These are phyloP conservation scores for Hyphopichia homilentoma DNA, from an alignment of 805 yeast genomes.

Conservation along the genomic window DNA sequence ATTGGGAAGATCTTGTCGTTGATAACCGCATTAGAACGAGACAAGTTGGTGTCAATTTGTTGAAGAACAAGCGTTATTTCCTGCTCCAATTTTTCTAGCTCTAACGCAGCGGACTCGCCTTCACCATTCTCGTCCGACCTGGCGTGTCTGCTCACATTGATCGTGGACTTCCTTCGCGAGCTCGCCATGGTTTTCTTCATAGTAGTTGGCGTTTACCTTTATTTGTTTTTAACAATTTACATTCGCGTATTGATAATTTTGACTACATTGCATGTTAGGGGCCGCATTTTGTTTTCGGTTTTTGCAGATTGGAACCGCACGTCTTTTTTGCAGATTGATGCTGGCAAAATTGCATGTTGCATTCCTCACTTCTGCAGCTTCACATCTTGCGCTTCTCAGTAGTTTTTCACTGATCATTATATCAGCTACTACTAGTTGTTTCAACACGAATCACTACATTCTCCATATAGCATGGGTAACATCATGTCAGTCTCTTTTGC, in stretches of 20 bases:
- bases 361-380: no score
- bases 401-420: no score
- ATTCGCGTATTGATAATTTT: no score
- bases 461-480: constrained; percentile 40
- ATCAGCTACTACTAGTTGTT: no score
- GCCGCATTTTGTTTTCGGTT: no score
- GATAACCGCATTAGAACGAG: constrained; percentile 63
- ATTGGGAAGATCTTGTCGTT: constrained; percentile 67
- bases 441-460: no score
- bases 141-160: constrained; percentile 7
- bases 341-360: no score
- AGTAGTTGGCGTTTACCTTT: not conserved
- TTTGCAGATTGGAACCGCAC: no score
- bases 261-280: no score
- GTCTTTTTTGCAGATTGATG: no score
- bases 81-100: constrained; percentile 67
- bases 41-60: constrained; percentile 71
- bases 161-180: constrained; percentile 27
- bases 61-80: constrained; percentile 74
- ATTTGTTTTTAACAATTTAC: no score
- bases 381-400: no score
- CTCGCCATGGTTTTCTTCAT: constrained; percentile 22
- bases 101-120: constrained; percentile 23
- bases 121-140: constrained; percentile 6
- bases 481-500: constrained; percentile 75